Base-by-base conservation (phyloP, 2,329 filamentous ascomycete genomes). In the Verticillium tricorpus region DNA sequence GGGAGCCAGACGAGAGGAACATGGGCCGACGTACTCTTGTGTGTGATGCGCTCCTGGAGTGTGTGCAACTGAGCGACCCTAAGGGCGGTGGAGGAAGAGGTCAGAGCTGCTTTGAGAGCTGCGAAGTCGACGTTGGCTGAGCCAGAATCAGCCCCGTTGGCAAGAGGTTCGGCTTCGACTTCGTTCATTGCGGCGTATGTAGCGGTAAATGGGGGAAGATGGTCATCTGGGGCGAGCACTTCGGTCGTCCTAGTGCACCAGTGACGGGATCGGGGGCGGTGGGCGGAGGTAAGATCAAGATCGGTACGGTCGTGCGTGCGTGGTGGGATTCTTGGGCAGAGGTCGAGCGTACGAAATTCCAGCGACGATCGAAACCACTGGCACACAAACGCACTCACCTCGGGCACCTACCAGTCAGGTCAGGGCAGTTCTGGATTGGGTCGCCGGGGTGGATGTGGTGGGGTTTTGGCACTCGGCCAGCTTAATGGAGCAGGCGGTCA, bases 21-120 rank as follows among this genome's bases (percentile, higher is more conserved):
- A 50, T n/a, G 22, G n/a, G 28, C 6, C 58, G 34, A 68, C 74
- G 69, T 75, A 89, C 87, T 77, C 72, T 84, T 80, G 59, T 81
- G 79, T 61, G 72, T 74, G 64, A 89, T 74, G 67, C 78, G 80
- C 63, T 89, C 86, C 66, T 87, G 81, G 55, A 90, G 75, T 45
- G 70, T 68, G 63, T 81, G 81, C 63, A 90, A 74, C 68, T 83
- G 80, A 59, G 80, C 71, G 66, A 85, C 82, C 57, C 88, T 82
- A 22, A 74, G 69, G 37, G 77, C 75, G 15, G 87, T 89, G 8
- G 88, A 90, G 56, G 88, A 89, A 52, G 86, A 88, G 59, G 80
- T 78, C 63, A 90, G 74, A 59, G 81, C 82, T 57, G 77, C 74
- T 69, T 78, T 81, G 60, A 77, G 77, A 63, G 78, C 75, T 60